These are phyloP conservation scores for Clarkia xantiana DNA, from an alignment of 345 rosid genomes.

Conservation along the genomic window DNA sequence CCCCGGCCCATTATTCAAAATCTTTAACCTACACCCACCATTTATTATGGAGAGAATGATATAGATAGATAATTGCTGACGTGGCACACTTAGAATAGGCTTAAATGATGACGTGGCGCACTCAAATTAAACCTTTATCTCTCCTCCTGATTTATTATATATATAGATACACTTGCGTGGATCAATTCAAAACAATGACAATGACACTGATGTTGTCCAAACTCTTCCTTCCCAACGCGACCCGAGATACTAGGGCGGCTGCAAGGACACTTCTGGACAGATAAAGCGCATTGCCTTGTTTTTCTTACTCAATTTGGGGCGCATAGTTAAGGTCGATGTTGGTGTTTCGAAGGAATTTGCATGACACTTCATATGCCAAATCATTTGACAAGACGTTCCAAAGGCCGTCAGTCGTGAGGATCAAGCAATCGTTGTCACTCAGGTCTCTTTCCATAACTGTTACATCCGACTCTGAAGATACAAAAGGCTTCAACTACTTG, in stretches of 20 bases:
- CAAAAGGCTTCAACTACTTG: slow-evolving; percentile 48
- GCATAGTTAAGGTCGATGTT: slow-evolving; percentile 8
- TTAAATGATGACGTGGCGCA: too few species aligned
- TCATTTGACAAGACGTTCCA: slow-evolving; percentile 67
- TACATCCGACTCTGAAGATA: slow-evolving; percentile 52
- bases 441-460: slow-evolving; percentile 33
- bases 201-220: slow-evolving; percentile 66
- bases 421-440: slow-evolving; percentile 56
- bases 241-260: slow-evolving; percentile 54
- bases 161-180: too few species aligned
- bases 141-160: too few species aligned
- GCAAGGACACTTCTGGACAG: slow-evolving; percentile 45
- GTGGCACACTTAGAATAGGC: too few species aligned
- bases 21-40: too few species aligned
- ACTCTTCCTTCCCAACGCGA: slow-evolving; percentile 61
- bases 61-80: too few species aligned
- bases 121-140: too few species aligned
- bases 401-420: slow-evolving; percentile 64
- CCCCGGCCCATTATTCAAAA: too few species aligned
- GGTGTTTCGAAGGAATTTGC: slow-evolving; percentile 32
- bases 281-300: slow-evolving; percentile 13
- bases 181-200: slow-evolving; percentile 55
- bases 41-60: too few species aligned
- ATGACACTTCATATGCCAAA: slow-evolving; percentile 50
- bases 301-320: slow-evolving; percentile 14